phyloP scores from a whole-genome alignment of 768 basidiomycete species.

The Trichaptum fuscoviolaceum region DNA sequence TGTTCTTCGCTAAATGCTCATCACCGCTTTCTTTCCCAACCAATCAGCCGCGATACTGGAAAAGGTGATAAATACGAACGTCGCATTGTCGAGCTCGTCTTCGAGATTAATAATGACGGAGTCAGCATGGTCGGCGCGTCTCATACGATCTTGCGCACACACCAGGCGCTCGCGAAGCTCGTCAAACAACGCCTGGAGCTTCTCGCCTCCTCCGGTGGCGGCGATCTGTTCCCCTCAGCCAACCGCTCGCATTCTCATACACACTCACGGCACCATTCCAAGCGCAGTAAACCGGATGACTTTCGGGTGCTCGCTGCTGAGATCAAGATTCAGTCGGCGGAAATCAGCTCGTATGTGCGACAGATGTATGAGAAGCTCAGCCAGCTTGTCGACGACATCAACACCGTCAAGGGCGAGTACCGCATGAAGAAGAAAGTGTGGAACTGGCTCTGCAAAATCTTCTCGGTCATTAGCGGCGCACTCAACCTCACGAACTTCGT shows the following conservation, averaged over 20 bases:
- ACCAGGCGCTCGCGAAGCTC: background rate
- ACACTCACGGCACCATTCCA: background rate
- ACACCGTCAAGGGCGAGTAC: slow-evolving; percentile 1
- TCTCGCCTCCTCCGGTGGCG: background rate
- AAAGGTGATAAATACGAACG: background rate
- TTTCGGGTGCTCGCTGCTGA: background rate
- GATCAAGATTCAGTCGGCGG: background rate
- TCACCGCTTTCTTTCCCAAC: background rate
- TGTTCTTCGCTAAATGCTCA: background rate
- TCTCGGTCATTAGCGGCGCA: background rate
- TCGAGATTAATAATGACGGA: background rate
- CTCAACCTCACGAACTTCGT: background rate
- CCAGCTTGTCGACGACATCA: background rate
- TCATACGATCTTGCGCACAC: background rate
- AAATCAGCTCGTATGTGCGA: background rate
- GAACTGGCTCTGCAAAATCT: background rate
- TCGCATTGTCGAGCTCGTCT: background rate
- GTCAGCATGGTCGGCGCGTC: background rate
- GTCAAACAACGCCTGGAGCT: background rate
- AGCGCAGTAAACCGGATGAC: background rate
- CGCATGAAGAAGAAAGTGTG: background rate
- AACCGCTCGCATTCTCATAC: background rate
- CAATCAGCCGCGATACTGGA: background rate
- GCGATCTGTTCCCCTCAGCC: background rate
- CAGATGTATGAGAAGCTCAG: background rate